Evolutionary conservation across 257 asterid genomes (phyloP).

Genomic region (Solanum dulcamara): DNA sequence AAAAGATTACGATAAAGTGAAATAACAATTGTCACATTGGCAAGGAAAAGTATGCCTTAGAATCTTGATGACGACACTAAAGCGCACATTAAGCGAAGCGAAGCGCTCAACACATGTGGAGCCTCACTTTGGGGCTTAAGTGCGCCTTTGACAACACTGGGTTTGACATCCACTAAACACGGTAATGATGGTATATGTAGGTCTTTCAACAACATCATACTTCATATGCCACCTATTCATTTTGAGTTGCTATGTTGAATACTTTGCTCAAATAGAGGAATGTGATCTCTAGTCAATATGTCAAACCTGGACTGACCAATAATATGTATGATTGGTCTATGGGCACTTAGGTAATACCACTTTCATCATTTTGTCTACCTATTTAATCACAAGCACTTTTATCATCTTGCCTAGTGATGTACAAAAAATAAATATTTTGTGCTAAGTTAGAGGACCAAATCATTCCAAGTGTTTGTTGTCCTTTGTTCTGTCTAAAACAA

Average conservation of each 20-base stretch:
- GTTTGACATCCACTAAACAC: neutral
- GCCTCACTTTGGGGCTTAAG: no score
- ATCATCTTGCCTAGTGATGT: neutral
- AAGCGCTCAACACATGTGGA: no score
- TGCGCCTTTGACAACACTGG: no score
- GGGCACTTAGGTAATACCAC: neutral
- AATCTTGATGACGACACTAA: no score
- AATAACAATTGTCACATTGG: no score
- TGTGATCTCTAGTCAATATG: neutral
- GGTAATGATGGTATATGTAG: neutral
- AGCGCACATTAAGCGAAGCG: no score
- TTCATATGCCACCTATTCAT: neutral
- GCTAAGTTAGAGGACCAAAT: neutral
- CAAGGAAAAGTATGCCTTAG: no score
- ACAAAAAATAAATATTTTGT: neutral
- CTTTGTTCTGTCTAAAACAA: neutral
- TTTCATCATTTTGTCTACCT: neutral
- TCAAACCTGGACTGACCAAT: neutral
- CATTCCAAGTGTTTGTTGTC: neutral
- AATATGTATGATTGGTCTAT: neutral
- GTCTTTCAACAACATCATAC: neutral
- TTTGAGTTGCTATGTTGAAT: neutral
- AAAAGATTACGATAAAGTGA: no score
- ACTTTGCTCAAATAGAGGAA: neutral
- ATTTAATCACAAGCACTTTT: neutral